phyloP scores from a whole-genome alignment of 768 basidiomycete species.

The Xerocomus spinulosus region DNA sequence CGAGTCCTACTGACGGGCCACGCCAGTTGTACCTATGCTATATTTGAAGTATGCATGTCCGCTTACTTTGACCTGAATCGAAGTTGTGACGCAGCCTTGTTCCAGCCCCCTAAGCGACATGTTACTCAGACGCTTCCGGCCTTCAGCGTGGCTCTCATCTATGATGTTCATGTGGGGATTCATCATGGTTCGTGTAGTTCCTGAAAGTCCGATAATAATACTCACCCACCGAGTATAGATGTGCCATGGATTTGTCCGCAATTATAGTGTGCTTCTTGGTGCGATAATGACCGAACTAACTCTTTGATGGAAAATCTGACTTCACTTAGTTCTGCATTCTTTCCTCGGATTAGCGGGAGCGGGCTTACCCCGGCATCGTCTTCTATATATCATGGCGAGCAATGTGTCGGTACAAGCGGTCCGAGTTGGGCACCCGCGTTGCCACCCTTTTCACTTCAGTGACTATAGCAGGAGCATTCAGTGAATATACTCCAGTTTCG shows the following conservation, averaged over 20 bases:
- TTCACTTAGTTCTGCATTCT: constrained; percentile 47
- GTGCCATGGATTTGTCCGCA: constrained; percentile 56
- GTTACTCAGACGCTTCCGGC: constrained; percentile 52
- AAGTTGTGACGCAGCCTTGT: not conserved
- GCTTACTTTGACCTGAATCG: not conserved
- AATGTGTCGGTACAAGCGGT: constrained; percentile 64
- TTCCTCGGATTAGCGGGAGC: constrained; percentile 55
- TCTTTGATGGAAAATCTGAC: not conserved
- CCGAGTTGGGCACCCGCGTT: constrained; percentile 66
- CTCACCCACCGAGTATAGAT: constrained; percentile 35
- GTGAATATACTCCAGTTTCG: constrained; percentile 33
- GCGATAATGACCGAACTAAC: constrained; percentile 13
- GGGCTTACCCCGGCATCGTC: constrained; percentile 52
- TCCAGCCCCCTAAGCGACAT: constrained; percentile 61
- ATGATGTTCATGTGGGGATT: constrained; percentile 41
- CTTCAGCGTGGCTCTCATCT: constrained; percentile 59
- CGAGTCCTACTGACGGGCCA: not conserved
- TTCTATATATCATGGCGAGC: constrained; percentile 58
- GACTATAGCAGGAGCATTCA: constrained; percentile 73
- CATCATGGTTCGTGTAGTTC: constrained; percentile 39
- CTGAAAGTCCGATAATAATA: constrained; percentile 1
- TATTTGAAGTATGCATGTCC: constrained; percentile 52
- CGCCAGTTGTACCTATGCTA: constrained; percentile 70
- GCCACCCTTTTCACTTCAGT: constrained; percentile 79
- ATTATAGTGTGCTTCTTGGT: constrained; percentile 63